These are phyloP conservation scores for Cladophialophora yegresii DNA, from an alignment of 2,329 filamentous ascomycete genomes.

Conservation along the genomic window DNA sequence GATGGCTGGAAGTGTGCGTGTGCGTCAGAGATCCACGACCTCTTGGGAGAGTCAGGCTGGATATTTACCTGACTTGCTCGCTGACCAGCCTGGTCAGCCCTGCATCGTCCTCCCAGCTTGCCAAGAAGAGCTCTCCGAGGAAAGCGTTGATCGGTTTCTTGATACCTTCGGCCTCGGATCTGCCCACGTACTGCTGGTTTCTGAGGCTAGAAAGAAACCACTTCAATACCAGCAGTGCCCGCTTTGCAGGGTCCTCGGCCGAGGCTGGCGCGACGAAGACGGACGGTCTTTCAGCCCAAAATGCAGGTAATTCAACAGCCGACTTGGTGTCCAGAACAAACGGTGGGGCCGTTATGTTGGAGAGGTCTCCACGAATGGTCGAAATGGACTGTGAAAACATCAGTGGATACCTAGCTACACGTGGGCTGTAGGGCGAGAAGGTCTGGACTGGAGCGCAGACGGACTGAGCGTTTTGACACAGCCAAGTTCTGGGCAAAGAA, in stretches of 20 bases:
- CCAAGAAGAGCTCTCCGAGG: constrained; percentile 35
- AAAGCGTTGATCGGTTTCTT: constrained; percentile 37
- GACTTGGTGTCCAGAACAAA: constrained; percentile 80
- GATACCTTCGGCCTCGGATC: constrained; percentile 28
- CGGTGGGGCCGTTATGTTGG: constrained; percentile 76
- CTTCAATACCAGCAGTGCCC: constrained; percentile 83
- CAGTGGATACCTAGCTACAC: constrained; percentile 26
- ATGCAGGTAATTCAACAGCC: constrained; percentile 76
- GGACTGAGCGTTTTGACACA: no score
- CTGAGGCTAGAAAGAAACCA: constrained; percentile 95
- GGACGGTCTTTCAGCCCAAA: constrained; percentile 77
- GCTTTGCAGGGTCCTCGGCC: constrained; percentile 77
- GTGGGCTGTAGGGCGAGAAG: constrained; percentile 23
- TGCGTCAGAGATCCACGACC: neutral
- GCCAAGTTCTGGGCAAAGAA: neutral
- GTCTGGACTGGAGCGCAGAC: no score
- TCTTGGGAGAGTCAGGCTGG: neutral
- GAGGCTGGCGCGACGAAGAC: constrained; percentile 79
- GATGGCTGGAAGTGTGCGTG: constrained; percentile 23
- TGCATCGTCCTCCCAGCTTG: constrained; percentile 28
- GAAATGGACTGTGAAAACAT: constrained; percentile 62
- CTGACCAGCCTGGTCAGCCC: constrained; percentile 33
- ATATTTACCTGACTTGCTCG: constrained; percentile 34
- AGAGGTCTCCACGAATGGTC: constrained; percentile 79
- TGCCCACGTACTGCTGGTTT: constrained; percentile 62